phyloP scores from a whole-genome alignment of 2,329 filamentous ascomycete species.

The Aspergillus latus region DNA sequence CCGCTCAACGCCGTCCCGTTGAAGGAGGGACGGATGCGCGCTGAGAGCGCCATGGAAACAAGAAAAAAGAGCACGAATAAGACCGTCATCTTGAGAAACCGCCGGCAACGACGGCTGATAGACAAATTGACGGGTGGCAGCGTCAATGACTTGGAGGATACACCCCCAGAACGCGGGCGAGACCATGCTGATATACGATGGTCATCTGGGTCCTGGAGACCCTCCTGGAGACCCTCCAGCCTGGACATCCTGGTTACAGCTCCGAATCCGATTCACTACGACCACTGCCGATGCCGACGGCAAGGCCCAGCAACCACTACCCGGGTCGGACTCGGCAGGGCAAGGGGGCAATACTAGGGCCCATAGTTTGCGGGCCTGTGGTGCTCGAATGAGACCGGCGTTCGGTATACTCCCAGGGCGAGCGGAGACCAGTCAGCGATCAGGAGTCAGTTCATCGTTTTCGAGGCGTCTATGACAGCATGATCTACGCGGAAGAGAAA shows the following conservation, averaged over 20 bases:
- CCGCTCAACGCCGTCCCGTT: background rate
- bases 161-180: background rate
- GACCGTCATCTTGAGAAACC: slow-evolving; percentile 13
- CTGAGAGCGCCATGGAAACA: background rate
- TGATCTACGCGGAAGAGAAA: background rate
- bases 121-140: background rate
- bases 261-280: background rate
- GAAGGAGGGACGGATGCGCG: background rate
- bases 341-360: background rate
- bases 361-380: slow-evolving; percentile 5
- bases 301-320: background rate
- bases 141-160: background rate
- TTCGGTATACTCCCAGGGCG: background rate
- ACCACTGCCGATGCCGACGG: background rate
- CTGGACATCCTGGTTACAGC: background rate
- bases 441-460: slow-evolving; percentile 7
- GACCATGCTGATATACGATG: background rate
- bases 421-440: background rate
- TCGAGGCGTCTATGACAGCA: background rate
- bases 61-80: slow-evolving; percentile 3
- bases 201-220: background rate
- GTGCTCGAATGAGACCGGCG: background rate
- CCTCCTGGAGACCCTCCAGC: background rate
- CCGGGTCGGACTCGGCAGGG: background rate
- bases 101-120: background rate